Evolutionary conservation across 1,139 yeast species (phyloP), one percentile per base, ranked within the genome.

Genomic region (Yamadazyma buinensis): DNA sequence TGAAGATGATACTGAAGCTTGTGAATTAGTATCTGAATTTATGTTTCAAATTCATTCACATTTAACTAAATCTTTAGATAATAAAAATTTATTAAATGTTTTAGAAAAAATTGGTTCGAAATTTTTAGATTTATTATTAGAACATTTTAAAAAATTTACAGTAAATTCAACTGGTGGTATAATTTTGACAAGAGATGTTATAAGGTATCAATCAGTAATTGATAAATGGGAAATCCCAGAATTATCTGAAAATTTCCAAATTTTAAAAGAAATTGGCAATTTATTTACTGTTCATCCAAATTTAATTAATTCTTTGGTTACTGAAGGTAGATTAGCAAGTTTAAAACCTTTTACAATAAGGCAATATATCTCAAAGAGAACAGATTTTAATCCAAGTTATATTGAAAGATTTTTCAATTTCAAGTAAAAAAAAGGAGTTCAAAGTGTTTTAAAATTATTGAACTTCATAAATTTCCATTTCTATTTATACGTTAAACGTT

Each of bases 131-230:
- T 67, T 77, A 34, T 60, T 90, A 34, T 64, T 87, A 44, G 77
- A 73, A 21, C 97, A 90, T 54, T 81, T 83, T 52, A 81, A 82
- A 44, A 84, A 80, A 50, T 84, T 78, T 53, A 76, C 77, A 24
- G 86, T 88, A 39, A 85, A 78, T 47, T 79, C 88, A 3, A 75
- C 81, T 9, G 97, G 97, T 34, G 96, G 95, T 19, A 72, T 83
- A 38, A 77, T 84, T 13, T 72, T 86, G n/a, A 84, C 95, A 1
- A 83, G 84, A 39, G 97, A 90, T 59, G 79, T 85, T 6, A 83
- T 85, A 29, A 75, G 85, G 24, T 87, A 83, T 52, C 94, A 86
- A 52, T 73, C 80, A 13, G 71, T 77, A 0, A 75, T 90, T 34
- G 94, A 83, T 41, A 68, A 64, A 30, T 86, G 95, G 92, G 69